Percentiles rank a stretch among this genome's conserved stretches.
These are phyloP conservation scores for Dendrothele bispora DNA, from an alignment of 768 basidiomycete genomes.

Conservation along the genomic window DNA sequence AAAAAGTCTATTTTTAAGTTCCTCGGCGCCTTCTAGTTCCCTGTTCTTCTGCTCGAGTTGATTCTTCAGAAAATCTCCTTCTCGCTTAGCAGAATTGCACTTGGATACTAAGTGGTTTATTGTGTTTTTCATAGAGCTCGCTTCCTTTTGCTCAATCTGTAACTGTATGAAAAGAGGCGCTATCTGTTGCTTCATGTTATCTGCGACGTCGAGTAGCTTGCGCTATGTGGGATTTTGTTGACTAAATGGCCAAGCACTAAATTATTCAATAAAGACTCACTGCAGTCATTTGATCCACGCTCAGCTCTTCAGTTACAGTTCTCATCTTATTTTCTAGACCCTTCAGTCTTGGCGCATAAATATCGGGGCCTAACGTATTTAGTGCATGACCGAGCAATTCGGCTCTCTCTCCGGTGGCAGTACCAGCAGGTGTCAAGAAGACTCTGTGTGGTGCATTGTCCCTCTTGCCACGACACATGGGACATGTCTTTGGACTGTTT, in stretches of 20 bases:
- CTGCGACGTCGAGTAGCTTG: slow-evolving; percentile 1
- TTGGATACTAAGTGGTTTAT: background rate
- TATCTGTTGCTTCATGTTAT: slow-evolving; percentile 1
- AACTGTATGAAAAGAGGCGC: background rate
- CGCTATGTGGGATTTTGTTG: background rate
- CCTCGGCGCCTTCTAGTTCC: too few relatives aligned
- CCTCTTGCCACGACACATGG: background rate
- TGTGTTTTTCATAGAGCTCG: background rate
- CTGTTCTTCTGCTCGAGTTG: too few relatives aligned
- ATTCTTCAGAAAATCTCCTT: background rate
- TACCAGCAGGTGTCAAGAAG: background rate
- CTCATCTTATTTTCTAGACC: background rate
- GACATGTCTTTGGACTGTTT: too few relatives aligned
- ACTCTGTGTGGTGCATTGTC: background rate
- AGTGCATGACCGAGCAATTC: background rate
- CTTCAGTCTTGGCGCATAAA: background rate
- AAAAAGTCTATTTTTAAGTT: too few relatives aligned
- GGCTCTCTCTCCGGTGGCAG: background rate
- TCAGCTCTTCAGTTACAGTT: background rate
- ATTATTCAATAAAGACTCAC: slow-evolving; percentile 2
- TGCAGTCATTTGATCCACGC: background rate
- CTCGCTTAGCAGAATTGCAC: background rate
- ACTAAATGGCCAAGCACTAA: too few relatives aligned
- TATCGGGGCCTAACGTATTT: background rate
- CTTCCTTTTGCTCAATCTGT: slow-evolving; percentile 5